These are phyloP conservation scores for Hyphopichia buzzinii DNA, from an alignment of 1,139 yeast genomes.

Conservation along the genomic window DNA sequence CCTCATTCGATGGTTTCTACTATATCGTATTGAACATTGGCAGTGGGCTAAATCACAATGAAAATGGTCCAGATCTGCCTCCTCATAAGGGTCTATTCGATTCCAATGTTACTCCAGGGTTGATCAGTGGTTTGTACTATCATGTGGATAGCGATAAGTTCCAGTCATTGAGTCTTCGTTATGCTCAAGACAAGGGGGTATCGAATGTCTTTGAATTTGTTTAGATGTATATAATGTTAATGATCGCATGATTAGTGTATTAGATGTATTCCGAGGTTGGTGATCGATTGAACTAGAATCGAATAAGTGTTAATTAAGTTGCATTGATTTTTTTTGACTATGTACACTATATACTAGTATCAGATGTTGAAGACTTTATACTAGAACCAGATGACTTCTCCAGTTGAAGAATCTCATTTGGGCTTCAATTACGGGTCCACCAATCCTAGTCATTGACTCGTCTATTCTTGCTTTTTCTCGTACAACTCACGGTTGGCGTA, in stretches of 20 bases:
- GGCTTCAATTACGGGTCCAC: too few relatives aligned
- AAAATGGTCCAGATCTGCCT: not conserved
- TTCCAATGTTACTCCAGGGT: conserved; percentile 40
- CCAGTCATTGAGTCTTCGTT: conserved; percentile 48
- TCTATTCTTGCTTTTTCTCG: conserved; percentile 4
- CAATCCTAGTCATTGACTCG: too few relatives aligned
- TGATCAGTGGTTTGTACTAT: conserved; percentile 76
- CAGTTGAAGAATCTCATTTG: too few relatives aligned
- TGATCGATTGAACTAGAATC: too few relatives aligned
- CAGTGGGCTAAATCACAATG: conserved; percentile 21
- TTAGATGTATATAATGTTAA: too few relatives aligned
- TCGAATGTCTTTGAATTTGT: conserved; percentile 24
- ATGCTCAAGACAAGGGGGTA: conserved; percentile 31
- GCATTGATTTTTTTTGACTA: too few relatives aligned
- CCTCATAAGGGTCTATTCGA: conserved; percentile 2
- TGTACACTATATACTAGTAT: too few relatives aligned
- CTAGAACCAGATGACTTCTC: too few relatives aligned
- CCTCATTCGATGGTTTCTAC: conserved; percentile 91
- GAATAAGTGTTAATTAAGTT: too few relatives aligned
- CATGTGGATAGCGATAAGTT: conserved; percentile 75
- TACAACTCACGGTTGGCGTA: conserved; percentile 47
- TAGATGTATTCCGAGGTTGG: too few relatives aligned
- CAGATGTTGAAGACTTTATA: too few relatives aligned
- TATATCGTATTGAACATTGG: conserved; percentile 80
- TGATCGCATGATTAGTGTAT: too few relatives aligned